Evolutionary conservation across 345 rosid species (phyloP), one percentile per base, ranked within the genome.

Genomic region (Hibiscus mutabilis): DNA sequence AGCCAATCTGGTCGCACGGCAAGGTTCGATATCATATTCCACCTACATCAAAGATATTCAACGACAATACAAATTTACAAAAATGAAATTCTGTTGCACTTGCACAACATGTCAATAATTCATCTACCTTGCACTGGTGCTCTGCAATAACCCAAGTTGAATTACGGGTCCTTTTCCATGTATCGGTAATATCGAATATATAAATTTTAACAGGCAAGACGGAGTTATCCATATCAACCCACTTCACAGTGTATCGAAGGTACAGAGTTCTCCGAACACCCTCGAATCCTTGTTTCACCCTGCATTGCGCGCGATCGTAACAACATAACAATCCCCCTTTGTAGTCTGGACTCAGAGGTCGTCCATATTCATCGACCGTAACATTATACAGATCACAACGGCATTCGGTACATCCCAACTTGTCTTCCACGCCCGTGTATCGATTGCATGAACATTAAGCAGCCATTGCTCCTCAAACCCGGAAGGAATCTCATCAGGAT

Each of bases 381-480:
- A 89, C 75, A 66, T 91, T 89, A 71, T 91, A 94, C 11, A 94
- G 82, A 78, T 88, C 81, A 80, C 97, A 88, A 47, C 73, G 66
- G 59, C 98, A 93, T 35, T 93, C 98, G 0, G 83, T 89, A 79
- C 97, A 93, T 60, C 98, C 97, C 73, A 83, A 74, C 57, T 56
- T 85, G 72, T 91, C 93, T 55, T 78, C 87, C 10, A 79, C 97
- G 5, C 96, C 46, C 98, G 77, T 0, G 96, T 89, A 78, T 94
- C 98, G 14, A 94, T 94, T 1, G 97, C 96, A 51, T 94, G 96
- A 51, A 91, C 81, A 76, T 91, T 91, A 29, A 94, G 86, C 76
- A 88, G 0, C 97, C 98, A 91, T 72, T 69, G 73, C 76, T 89
- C 90, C 76, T 88, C 87, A 69, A 82, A 84, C 3, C 97, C 98